Base-by-base conservation (phyloP, 495 filamentous ascomycete genomes). In the Aspergillus coremiiformis region DNA sequence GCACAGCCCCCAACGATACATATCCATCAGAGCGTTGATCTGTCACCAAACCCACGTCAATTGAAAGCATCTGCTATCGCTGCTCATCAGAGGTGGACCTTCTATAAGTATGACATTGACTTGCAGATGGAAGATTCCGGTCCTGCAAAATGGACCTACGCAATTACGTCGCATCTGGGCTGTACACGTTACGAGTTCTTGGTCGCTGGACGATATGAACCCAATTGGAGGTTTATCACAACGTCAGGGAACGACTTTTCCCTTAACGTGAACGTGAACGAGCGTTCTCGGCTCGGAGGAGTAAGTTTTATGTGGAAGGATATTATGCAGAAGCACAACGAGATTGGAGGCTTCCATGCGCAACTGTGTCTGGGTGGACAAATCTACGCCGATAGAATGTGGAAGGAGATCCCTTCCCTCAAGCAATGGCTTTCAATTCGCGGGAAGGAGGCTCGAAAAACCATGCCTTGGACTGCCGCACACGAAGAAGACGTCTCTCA, bases 241-340 rank as follows among this genome's bases (percentile, higher is more conserved):
- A 93, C 93, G 47, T 94, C 89, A 4, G 90, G 91, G 9, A 97
- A 97, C 61, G 93, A 97, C 64, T 98, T 97, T 68, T 83, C 87
- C 2, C 74, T 95, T 23, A 86, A 84, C 55, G 90, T 95, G 0
- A 89, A 82, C 57, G 82, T 89, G 47, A 88, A 85, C 60, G 93
- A 97, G 63, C 82, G 90, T 15, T 77, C 83, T 47, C 85, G 84
- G 43, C 74, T 96, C 1, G 94, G 94, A 21, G 93, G 93, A 0
- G 78, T 90, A 7, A 88, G 90, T 0, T 90, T 88, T 63, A 95
- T 98, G 93, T 98, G 93, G 93, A 96, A 95, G 57, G 93, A 98
- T 61, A 89, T 98, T 26, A 80, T 98, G 68, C 91, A 95, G 67
- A 97, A 96, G 75, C 94, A 98, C 66, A 81, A 87, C 35, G 93